phyloP scores from a whole-genome alignment of 768 basidiomycete genomes.

The Cystofilobasidium ferigula region DNA sequence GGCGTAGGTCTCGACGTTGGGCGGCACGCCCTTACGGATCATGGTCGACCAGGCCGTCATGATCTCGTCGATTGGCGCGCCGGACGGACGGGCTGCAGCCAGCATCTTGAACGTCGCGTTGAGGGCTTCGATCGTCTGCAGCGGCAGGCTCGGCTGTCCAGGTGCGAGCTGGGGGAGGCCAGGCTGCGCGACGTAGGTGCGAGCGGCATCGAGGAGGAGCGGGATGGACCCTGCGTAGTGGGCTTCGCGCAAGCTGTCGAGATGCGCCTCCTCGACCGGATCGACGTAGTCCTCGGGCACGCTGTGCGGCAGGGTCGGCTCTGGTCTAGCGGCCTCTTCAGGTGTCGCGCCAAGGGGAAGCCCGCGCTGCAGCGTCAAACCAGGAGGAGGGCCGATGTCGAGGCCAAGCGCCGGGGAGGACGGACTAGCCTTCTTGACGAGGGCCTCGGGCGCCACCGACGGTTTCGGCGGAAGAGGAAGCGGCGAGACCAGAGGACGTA shows the following conservation, averaged over 20 bases:
- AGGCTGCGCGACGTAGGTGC: background rate
- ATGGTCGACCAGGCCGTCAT: conserved; percentile 63
- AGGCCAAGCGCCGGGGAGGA: background rate
- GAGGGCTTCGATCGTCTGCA: conserved; percentile 44
- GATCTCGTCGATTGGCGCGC: conserved; percentile 50
- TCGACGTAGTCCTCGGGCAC: background rate
- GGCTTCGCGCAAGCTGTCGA: background rate
- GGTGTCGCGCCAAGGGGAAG: background rate
- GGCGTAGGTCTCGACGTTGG: conserved; percentile 54
- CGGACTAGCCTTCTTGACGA: too few species aligned
- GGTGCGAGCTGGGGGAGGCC: background rate
- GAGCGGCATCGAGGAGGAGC: background rate
- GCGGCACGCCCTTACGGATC: conserved; percentile 51
- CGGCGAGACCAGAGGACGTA: too few species aligned
- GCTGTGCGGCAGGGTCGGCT: background rate
- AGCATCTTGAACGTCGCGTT: conserved; percentile 55
- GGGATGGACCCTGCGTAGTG: background rate
- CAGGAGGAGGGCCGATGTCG: background rate
- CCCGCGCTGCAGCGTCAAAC: background rate
- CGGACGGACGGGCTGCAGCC: conserved; percentile 35
- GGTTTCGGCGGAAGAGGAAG: too few species aligned
- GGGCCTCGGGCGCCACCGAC: too few species aligned
- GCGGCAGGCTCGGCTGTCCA: background rate
- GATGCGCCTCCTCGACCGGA: background rate
- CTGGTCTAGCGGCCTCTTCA: background rate